Base-by-base conservation (phyloP, 805 yeast species). In the Tanozyma kutaoensis region DNA sequence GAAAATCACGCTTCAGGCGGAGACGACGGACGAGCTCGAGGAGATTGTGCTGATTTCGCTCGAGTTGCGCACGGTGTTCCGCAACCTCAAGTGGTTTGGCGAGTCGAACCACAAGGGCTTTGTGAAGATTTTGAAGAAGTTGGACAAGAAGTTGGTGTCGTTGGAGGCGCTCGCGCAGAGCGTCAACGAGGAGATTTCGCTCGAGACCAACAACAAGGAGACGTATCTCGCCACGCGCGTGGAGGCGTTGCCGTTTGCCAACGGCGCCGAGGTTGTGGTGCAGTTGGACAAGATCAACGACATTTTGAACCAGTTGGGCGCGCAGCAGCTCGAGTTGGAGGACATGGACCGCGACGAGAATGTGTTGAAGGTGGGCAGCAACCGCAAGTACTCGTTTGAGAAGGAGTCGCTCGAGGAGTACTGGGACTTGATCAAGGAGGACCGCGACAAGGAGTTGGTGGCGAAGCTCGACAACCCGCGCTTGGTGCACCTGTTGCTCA, bases 31-130 rank as follows among this genome's bases (percentile, higher is more conserved):
- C 27, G 64, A 58, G 34, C 40, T 55, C 28, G 63, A 59, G 28
- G 66, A 59, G 37, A 46, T 58, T 14, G 46, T 56, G 24, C 39
- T 50, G 14, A 75, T 84, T 12, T 54, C 86, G 21, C 58, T 84
- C 14, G 95, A 85, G 48, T 58, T 84, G 28, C 65, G 94, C 25
- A 64, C 77, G 12, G 72, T 72, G 32, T 70, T 79, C 34, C 64
- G 95, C 31, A 85, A 85, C 50, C 60, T 86, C 45, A 85, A 81
- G 48, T 88, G 96, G 95, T 86, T 70, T 48, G 93, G 93, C 14
- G 96, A 88, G 45, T 69, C 86, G 41, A 86, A 86, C 58, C 81
- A 78, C 45, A 72, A 93, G 34, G 97, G 95, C 0, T 80, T 85
- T 40, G 68, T 74, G 28, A 86, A 86, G 55, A 88, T 88, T 36